Percentiles rank a stretch among this genome's conserved stretches.
Conservation (phyloP, 371 early-diverging fungal genomes). For the Mortierella sp. region DNA sequence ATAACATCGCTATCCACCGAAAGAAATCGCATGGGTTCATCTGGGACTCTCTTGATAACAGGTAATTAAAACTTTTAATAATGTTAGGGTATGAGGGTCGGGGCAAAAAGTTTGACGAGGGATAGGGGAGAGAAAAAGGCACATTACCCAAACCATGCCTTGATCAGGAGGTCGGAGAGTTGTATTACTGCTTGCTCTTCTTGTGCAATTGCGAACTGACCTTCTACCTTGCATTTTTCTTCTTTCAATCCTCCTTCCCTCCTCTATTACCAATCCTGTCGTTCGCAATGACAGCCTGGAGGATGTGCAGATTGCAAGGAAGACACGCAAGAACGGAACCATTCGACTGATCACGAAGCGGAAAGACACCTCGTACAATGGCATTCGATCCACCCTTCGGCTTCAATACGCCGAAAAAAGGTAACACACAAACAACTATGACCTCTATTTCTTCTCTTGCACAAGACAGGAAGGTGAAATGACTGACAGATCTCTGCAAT, state of each 20-base stretch:
- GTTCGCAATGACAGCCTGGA: constrained; percentile 25
- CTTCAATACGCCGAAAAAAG: constrained; percentile 48
- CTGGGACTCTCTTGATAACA: constrained; percentile 53
- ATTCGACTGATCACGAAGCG: constrained; percentile 29
- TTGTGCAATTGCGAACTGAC: constrained; percentile 1
- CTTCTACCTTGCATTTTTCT: neutral
- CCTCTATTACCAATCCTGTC: neutral
- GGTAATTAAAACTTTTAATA: constrained; percentile 15
- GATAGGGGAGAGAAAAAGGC: neutral
- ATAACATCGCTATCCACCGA: constrained; percentile 5
- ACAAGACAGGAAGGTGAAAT: neutral
- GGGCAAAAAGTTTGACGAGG: neutral
- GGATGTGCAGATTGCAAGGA: constrained; percentile 40
- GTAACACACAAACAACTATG: constrained; percentile 3
- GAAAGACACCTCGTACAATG: constrained; percentile 51
- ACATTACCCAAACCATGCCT: too few relatives aligned
- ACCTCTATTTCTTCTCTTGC: neutral
- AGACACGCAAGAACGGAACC: constrained; percentile 32
- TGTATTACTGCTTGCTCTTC: neutral
- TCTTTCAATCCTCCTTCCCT: neutral
- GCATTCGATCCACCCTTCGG: constrained; percentile 35
- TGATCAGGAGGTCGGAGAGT: neutral
- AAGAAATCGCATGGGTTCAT: constrained; percentile 43
- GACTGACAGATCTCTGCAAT: neutral
- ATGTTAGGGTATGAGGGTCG: neutral